These are phyloP conservation scores for Ambrosiella beaveri DNA, from an alignment of 2,329 filamentous ascomycete species.

Conservation along the genomic window DNA sequence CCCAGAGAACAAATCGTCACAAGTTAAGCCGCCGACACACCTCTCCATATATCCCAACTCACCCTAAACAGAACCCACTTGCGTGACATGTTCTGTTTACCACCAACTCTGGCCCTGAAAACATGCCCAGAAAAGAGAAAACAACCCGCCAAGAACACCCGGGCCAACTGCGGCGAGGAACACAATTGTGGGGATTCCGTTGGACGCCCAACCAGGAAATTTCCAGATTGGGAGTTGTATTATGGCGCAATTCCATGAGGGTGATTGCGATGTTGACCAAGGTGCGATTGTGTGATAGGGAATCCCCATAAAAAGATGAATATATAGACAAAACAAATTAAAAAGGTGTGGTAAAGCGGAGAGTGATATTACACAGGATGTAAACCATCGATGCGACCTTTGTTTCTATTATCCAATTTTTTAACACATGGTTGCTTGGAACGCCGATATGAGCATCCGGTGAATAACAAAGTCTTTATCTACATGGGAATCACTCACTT, in stretches of 20 bases:
- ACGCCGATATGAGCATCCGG: too few species aligned
- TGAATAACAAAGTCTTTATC: too few species aligned
- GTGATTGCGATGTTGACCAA: background rate
- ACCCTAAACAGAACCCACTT: background rate
- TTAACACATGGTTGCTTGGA: too few species aligned
- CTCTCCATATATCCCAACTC: background rate
- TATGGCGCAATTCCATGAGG: background rate
- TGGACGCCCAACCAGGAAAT: background rate
- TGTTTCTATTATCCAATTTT: too few species aligned
- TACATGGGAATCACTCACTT: too few species aligned
- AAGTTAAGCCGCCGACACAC: background rate
- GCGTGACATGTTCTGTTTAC: background rate
- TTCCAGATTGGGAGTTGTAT: background rate
- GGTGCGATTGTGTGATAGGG: background rate
- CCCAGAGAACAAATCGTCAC: background rate
- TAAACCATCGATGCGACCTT: too few species aligned
- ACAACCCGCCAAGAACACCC: background rate
- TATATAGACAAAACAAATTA: too few species aligned
- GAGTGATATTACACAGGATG: too few species aligned
- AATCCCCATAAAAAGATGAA: background rate
- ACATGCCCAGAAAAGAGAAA: background rate
- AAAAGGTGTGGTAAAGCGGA: too few species aligned
- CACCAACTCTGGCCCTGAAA: background rate
- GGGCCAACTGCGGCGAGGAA: background rate
- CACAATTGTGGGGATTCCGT: background rate